phyloP scores from a whole-genome alignment of 208 protist species.

The Trypanosoma conorhini region DNA sequence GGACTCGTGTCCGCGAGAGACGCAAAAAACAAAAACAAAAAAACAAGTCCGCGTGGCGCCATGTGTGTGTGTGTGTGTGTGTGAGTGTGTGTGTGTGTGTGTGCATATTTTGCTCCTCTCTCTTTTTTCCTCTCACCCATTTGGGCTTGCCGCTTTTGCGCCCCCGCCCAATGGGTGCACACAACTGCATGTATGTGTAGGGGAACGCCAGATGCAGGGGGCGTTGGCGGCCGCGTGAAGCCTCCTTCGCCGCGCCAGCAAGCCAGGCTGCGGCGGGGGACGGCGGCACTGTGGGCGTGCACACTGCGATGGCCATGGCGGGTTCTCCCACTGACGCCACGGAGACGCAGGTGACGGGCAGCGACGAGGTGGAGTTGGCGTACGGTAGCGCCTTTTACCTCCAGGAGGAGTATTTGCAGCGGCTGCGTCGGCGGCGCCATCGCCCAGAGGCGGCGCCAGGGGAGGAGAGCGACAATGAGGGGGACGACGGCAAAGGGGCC shows the following conservation, averaged over 20 bases:
- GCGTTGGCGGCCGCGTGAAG: slow-evolving; percentile 4
- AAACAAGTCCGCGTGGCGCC: too few relatives aligned
- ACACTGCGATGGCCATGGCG: neutral
- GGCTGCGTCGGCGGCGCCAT: slow-evolving; percentile 2
- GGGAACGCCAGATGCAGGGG: neutral
- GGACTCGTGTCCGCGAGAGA: too few relatives aligned
- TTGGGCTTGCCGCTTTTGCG: slow-evolving; percentile 5
- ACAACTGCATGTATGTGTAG: neutral
- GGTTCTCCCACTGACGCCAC: slow-evolving; percentile 40
- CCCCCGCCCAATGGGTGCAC: slow-evolving; percentile 18
- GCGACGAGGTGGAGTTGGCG: slow-evolving; percentile 46
- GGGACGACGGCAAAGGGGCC: neutral
- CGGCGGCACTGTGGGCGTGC: neutral
- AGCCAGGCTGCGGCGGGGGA: neutral
- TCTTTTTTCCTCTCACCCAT: slow-evolving; percentile 16
- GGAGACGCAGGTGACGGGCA: slow-evolving; percentile 48
- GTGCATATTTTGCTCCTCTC: slow-evolving; percentile 12
- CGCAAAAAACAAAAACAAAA: too few relatives aligned
- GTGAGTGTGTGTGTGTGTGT: neutral
- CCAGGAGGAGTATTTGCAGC: slow-evolving; percentile 30
- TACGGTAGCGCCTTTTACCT: slow-evolving; percentile 77
- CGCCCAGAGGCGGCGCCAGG: neutral
- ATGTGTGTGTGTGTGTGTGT: neutral
- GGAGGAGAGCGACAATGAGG: slow-evolving; percentile 4
- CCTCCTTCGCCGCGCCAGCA: neutral